Evolutionary conservation across 169 alveolate species (phyloP).

Genomic region (Amoebophrya sp.): DNA sequence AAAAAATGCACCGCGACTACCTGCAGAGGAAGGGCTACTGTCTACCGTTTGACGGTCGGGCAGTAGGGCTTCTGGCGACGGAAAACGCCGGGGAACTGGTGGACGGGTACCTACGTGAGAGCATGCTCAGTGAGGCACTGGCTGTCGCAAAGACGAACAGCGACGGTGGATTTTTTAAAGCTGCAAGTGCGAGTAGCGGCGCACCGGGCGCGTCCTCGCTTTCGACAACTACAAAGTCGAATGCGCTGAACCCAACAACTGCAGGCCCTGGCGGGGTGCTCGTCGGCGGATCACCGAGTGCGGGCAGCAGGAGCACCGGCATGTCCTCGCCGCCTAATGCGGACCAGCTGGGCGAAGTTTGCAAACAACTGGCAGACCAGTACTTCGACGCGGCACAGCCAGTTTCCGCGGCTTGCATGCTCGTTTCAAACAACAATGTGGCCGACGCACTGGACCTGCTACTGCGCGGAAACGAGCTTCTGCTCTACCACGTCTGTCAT

Average conservation of each 20-base stretch:
- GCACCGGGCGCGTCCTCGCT: background rate
- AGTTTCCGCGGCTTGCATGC: background rate
- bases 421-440: background rate
- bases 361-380: background rate
- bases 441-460: background rate
- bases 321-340: too few species aligned
- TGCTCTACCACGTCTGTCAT: background rate
- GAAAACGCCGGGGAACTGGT: background rate
- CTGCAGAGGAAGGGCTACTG: background rate
- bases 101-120: background rate
- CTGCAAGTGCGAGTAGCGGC: background rate
- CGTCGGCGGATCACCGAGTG: too few species aligned
- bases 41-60: background rate
- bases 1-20: background rate
- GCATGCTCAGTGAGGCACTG: background rate
- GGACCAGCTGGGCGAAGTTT: too few species aligned
- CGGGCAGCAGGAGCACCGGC: too few species aligned
- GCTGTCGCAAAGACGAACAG: background rate
- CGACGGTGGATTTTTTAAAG: background rate
- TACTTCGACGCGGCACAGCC: background rate
- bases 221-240: background rate
- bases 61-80: background rate
- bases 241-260: background rate
- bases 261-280: background rate
- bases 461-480: background rate